Evolutionary conservation across 1,284 basidiomycete species (phyloP), one percentile per base, ranked within the genome.

Genomic region (Pseudozyma sp.): DNA sequence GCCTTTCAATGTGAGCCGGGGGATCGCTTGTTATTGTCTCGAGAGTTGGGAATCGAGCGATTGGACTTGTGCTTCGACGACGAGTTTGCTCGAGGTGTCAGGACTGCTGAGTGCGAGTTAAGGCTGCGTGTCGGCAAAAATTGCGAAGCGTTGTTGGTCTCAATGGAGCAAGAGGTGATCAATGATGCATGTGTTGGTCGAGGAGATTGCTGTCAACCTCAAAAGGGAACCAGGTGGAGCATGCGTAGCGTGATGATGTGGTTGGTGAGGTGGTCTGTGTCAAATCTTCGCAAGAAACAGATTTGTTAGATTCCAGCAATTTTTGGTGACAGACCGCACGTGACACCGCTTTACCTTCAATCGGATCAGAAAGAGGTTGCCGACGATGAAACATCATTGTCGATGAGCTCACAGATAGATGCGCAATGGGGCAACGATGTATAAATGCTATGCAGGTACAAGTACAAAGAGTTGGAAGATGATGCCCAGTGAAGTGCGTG

Each of bases 381-480:
- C 25, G 25, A 31, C 25, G 25, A 31, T 31, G 11, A 10, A 40
- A 38, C 16, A 5, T 19, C 21, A 16, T 36, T 14, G 31, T 25
- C 39, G 18, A 44, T 42, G 50, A 16, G 50, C 45, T 19, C 21
- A 18, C 21, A 11, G 9, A 11, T 13, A 18, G 5, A 8, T 39
- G 34, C 14, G 16, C 13, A 16, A 14, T 18, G 14, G n/a, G 38
- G 19, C 3, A 42, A 40, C n/a, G 39, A 42, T 56, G 35, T 44
- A 31, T 47, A 31, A 8, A 50, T 58, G 54, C 47, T 42, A 65
- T 58, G 68, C 60, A 55, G 60, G 57, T 70, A 70, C 67, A 70
- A 64, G 56, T 70, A 70, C 67, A 66, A 51, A 38, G 16, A 50
- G 42, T 42, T 21, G 57, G 34, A 38, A 8, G 16, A 55, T 31